These are phyloP conservation scores for Eucalyptus curtisii DNA, from an alignment of 345 rosid genomes.

Conservation along the genomic window DNA sequence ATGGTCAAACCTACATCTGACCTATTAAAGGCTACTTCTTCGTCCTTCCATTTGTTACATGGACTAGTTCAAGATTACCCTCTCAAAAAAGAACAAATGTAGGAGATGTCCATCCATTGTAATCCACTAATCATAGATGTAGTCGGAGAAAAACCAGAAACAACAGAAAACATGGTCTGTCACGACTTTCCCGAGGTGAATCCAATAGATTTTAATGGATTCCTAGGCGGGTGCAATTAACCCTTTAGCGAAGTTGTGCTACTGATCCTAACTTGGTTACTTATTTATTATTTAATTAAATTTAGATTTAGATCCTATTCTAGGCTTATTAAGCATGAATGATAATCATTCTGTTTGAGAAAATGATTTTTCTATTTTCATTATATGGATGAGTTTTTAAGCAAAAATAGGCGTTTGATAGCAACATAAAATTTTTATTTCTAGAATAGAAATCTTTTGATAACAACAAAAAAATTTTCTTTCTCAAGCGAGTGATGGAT, in stretches of 20 bases:
- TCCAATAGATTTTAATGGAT: neutral
- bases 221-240: neutral
- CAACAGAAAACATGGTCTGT: neutral
- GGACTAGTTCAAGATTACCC: neutral
- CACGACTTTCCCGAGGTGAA: neutral
- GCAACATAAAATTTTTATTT: too few species aligned
- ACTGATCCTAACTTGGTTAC: neutral
- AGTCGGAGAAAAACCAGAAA: neutral
- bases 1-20: neutral
- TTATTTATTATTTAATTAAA: too few species aligned
- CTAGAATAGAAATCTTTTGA: too few species aligned
- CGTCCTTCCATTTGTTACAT: neutral
- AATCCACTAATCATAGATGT: neutral
- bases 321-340: neutral
- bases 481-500: accelerated
- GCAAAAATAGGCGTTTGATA: too few species aligned
- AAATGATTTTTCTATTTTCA: too few species aligned
- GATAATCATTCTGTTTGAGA: too few species aligned
- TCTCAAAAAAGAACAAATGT: neutral
- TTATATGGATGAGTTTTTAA: too few species aligned
- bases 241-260: neutral
- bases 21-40: neutral
- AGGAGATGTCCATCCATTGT: neutral
- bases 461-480: too few species aligned
- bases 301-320: neutral